Base-by-base conservation (phyloP, 177 flowering plant species). In the Vitis hybrid region DNA sequence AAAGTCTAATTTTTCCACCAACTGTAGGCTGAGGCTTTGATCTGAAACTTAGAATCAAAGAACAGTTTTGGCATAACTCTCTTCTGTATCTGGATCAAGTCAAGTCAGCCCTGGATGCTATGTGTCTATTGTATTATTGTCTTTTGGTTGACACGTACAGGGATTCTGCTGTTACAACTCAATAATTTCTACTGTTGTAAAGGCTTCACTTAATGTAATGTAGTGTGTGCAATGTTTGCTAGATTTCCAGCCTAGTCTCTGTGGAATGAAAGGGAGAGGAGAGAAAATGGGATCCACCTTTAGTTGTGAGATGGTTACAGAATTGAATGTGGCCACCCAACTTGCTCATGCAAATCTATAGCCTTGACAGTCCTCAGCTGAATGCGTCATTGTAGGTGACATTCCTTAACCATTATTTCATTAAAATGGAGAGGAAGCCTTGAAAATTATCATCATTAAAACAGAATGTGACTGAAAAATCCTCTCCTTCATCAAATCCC, bases 351-450 rank as follows among this genome's bases (percentile, higher is more conserved):
- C 54, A 63, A 52, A 61, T 32, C 16, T 62, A 13, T 16, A 55
- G 46, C 46, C 13, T 58, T 50, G 71, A 67, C 21, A 59, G 60
- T 61, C 70, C 56, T 66, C 73, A 59, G 49, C 52, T 58, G 70
- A 74, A 62, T 24, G 56, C n/a, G 74, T 71, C 71, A 65, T 61
- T 58, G 64, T 70, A 72, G 65, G 35, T 40, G 64, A 79, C 83
- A 80, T 82, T 80, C 83, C 80, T 73, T 66, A 30, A 46, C 59
- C 21, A 21, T 50, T 76, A 64, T 64, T 74, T 71, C 71, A 62
- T 69, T 35, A 50, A 52, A 66, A 52, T 52, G 21, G 40, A 5
- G 8, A 40, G 46, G 46, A 5, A 40, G 46, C 46, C 46, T 40
- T 40, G 46, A 7, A 40, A 40, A 40, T 40, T 40, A 40, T 40